Evolutionary conservation across 768 basidiomycete genomes (phyloP).

Genomic region (Mycena haematopus): DNA sequence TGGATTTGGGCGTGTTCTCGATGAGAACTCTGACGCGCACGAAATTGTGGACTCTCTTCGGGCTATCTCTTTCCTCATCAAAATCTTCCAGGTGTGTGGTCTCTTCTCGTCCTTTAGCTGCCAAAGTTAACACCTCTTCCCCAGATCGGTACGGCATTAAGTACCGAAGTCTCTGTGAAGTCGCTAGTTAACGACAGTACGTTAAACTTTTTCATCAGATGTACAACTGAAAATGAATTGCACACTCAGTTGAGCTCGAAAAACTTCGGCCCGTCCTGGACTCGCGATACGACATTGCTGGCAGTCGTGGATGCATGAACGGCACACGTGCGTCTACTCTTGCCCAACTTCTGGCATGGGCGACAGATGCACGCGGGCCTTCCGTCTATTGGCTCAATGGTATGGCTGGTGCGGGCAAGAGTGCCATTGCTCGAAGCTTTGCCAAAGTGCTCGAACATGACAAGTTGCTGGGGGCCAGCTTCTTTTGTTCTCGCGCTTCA

Average conservation of each 20-base stretch:
- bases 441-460: not conserved
- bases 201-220: no score
- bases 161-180: not conserved
- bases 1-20: not conserved
- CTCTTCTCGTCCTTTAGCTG: no score
- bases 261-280: not conserved
- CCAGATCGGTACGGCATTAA: not conserved
- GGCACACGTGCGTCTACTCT: not conserved
- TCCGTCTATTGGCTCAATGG: not conserved
- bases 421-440: slow-evolving; percentile 4
- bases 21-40: not conserved
- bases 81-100: slow-evolving; percentile 4
- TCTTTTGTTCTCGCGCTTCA: not conserved
- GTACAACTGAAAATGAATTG: not conserved
- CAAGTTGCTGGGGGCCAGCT: not conserved
- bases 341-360: not conserved
- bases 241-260: not conserved
- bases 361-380: not conserved
- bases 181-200: no score
- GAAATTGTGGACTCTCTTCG: not conserved
- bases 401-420: not conserved
- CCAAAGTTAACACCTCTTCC: no score
- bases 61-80: not conserved
- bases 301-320: not conserved
- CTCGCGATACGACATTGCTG: not conserved